phyloP scores from a whole-genome alignment of 2,329 filamentous ascomycete species.

The Pestalotiopsis sp. region DNA sequence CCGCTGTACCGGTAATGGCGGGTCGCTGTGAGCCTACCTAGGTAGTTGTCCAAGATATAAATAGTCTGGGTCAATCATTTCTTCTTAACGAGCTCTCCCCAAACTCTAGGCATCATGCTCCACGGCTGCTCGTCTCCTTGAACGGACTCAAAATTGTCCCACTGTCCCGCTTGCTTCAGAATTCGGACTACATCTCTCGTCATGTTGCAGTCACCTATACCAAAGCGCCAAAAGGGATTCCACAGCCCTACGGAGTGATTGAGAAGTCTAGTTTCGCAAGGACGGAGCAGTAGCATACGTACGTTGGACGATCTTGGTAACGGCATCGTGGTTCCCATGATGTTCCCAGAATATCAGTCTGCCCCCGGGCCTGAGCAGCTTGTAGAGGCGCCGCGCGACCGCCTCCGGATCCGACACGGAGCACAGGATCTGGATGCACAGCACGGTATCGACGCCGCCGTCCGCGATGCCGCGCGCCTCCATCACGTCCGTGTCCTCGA shows the following conservation, averaged over 20 bases:
- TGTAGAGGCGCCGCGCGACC: background rate
- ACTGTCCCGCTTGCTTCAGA: background rate
- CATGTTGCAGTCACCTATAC: background rate
- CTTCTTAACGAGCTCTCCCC: too few relatives aligned
- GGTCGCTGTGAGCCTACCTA: too few relatives aligned
- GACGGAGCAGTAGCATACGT: background rate
- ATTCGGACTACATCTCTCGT: background rate
- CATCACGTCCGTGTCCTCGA: constrained; percentile 5
- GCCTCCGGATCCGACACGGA: background rate
- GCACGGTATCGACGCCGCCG: background rate
- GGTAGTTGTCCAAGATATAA: too few relatives aligned
- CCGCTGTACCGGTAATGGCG: too few relatives aligned
- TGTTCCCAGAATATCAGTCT: constrained; percentile 11
- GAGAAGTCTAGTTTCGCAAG: background rate
- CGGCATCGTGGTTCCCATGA: background rate
- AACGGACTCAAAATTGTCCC: background rate
- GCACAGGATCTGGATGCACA: constrained; percentile 5
- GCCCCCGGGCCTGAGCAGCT: constrained; percentile 5
- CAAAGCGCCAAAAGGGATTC: background rate
- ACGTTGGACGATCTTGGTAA: background rate
- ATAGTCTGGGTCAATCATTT: too few relatives aligned
- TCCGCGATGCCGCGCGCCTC: background rate
- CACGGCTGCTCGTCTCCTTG: too few relatives aligned
- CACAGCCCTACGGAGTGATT: background rate
- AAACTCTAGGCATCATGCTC: too few relatives aligned